Evolutionary conservation across 352 stramenopile species (phyloP).

Genomic region (Pythium biforme): DNA sequence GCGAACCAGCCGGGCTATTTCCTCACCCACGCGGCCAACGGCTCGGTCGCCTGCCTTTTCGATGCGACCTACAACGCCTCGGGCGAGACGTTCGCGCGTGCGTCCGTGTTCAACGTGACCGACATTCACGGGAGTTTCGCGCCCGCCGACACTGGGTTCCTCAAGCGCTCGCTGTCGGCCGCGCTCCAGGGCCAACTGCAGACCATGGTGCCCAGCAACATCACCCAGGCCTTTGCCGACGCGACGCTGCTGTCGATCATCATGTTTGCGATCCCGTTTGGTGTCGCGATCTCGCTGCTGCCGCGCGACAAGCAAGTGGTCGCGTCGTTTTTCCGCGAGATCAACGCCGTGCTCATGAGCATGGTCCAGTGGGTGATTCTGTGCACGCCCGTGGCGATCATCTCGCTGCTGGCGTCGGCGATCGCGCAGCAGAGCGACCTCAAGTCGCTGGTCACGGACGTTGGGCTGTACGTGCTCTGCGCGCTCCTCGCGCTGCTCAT

Average conservation of each 20-base stretch:
- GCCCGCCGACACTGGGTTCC: background rate
- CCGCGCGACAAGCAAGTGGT: conserved; percentile 6
- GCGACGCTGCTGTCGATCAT: conserved; percentile 23
- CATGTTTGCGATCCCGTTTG: conserved; percentile 22
- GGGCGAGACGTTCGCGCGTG: conserved; percentile 8
- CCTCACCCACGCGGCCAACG: conserved; percentile 23
- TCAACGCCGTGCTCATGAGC: conserved; percentile 40
- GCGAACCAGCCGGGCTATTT: conserved; percentile 22
- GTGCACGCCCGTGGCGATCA: conserved; percentile 40
- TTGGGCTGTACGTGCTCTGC: conserved; percentile 42
- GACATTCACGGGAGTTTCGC: conserved; percentile 29
- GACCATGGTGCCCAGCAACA: conserved; percentile 17
- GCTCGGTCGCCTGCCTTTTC: conserved; percentile 17
- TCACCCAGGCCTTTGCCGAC: conserved; percentile 17
- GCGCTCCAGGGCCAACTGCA: conserved; percentile 18
- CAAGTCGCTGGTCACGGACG: conserved; percentile 29
- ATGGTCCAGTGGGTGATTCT: conserved; percentile 42
- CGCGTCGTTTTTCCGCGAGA: conserved; percentile 16
- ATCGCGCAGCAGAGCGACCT: conserved; percentile 34
- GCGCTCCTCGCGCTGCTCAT: conserved; percentile 22
- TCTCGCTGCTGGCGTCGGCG: conserved; percentile 37
- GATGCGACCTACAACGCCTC: conserved; percentile 26
- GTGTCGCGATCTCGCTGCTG: conserved; percentile 13
- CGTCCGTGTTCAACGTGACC: conserved; percentile 24
- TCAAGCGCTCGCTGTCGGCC: conserved; percentile 17